Percentiles rank a stretch among this genome's conserved stretches.
Evolutionary conservation across 2,329 filamentous ascomycete species (phyloP).

Genomic region (Fusarium sp.): DNA sequence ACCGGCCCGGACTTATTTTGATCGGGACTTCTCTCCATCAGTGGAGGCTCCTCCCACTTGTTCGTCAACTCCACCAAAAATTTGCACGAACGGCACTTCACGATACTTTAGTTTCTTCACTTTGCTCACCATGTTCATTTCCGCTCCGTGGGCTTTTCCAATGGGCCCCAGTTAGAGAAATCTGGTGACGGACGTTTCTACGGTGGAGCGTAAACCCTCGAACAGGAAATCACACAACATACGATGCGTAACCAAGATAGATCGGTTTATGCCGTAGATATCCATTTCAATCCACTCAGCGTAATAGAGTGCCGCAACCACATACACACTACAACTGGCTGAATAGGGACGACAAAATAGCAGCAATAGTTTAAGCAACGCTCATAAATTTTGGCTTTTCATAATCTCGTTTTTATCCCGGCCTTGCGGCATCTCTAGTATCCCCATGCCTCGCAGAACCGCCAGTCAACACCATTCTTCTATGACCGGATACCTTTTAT

Average conservation of each 20-base stretch:
- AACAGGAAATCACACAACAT: conserved; percentile 46
- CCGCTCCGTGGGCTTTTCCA: neutral
- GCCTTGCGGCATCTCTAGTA: conserved; percentile 69
- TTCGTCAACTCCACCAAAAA: conserved; percentile 40
- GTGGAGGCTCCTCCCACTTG: conserved; percentile 37
- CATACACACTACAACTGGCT: neutral
- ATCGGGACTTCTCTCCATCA: conserved; percentile 29
- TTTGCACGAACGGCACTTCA: conserved; percentile 36
- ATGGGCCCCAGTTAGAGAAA: conserved; percentile 21
- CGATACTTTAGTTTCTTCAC: conserved; percentile 38
- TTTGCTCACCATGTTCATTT: conserved; percentile 15
- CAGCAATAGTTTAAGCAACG: conserved; percentile 22
- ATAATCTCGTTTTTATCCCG: conserved; percentile 69
- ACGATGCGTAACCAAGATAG: conserved; percentile 43
- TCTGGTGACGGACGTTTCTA: conserved; percentile 22
- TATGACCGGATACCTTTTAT: conserved; percentile 68
- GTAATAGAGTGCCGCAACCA: neutral
- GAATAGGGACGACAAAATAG: neutral
- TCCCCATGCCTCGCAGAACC: conserved; percentile 71
- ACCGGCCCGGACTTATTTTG: conserved; percentile 11
- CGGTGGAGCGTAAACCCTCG: conserved; percentile 34
- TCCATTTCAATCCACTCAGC: neutral
- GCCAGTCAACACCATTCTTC: conserved; percentile 72
- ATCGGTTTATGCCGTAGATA: conserved; percentile 12
- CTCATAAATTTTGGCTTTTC: conserved; percentile 35